phyloP scores from a whole-genome alignment of 139 green algal species.

The Asterochloris erici region DNA sequence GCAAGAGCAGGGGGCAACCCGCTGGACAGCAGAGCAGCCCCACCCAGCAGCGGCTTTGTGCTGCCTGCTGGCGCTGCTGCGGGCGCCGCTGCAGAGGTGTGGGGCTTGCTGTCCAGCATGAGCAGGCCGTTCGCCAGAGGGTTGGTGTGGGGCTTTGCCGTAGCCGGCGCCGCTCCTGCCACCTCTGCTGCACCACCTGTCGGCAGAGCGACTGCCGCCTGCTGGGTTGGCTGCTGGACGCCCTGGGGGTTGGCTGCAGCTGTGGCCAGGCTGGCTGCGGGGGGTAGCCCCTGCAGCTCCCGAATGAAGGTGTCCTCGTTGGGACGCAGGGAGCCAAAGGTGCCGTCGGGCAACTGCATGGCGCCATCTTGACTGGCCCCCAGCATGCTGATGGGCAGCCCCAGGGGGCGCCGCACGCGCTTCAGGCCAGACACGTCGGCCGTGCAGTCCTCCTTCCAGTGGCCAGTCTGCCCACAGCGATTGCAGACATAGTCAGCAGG shows the following conservation, averaged over 20 bases:
- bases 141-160: too few species aligned
- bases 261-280: not conserved
- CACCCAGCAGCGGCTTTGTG: not conserved
- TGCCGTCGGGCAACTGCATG: conserved; percentile 56
- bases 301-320: conserved; percentile 49
- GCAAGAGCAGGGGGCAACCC: not conserved
- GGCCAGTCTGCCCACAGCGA: conserved; percentile 45
- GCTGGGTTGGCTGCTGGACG: not conserved
- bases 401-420: conserved; percentile 49
- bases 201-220: too few species aligned
- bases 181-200: too few species aligned
- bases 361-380: conserved; percentile 43
- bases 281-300: conserved; percentile 30
- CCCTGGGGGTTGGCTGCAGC: conserved; percentile 1
- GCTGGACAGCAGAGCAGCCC: not conserved
- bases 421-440: conserved; percentile 61
- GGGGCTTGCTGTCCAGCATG: too few species aligned
- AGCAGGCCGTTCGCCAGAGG: too few species aligned
- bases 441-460: conserved; percentile 74
- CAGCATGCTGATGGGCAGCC: conserved; percentile 62
- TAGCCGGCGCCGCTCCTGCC: too few species aligned
- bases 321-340: conserved; percentile 45
- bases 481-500: conserved; percentile 41
- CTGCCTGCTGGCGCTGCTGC: not conserved
- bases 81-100: not conserved